phyloP scores from a whole-genome alignment of 805 yeast genomes.

The Kodamaea leandrae region DNA sequence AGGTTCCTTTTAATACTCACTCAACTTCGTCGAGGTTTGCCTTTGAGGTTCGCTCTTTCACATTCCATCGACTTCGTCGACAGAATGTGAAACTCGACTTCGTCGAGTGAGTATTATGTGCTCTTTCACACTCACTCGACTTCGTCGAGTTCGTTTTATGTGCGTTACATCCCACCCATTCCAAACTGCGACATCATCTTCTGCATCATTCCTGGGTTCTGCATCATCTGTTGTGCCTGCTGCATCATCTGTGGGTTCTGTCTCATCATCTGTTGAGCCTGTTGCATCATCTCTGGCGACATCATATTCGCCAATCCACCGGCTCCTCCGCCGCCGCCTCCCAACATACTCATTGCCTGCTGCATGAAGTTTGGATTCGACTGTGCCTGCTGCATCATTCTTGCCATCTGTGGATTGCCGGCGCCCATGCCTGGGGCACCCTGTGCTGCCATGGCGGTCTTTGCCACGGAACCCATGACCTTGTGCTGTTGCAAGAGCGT shows the following conservation, averaged over 20 bases:
- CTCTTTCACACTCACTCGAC: too few species aligned
- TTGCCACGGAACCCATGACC: slow-evolving; percentile 94
- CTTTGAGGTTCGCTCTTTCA: too few species aligned
- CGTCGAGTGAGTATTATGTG: too few species aligned
- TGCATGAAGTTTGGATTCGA: slow-evolving; percentile 52
- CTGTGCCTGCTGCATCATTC: slow-evolving; percentile 56
- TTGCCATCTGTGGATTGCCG: slow-evolving; percentile 44
- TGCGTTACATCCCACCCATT: slow-evolving; percentile 13
- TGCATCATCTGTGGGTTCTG: slow-evolving; percentile 45
- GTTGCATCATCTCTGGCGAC: slow-evolving; percentile 50
- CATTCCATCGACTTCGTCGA: too few species aligned
- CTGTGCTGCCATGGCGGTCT: slow-evolving; percentile 54
- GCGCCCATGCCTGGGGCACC: slow-evolving; percentile 25
- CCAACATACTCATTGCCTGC: slow-evolving; percentile 61
- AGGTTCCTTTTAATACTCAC: too few species aligned
- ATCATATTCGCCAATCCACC: slow-evolving; percentile 60
- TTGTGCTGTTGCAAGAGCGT: slow-evolving; percentile 86
- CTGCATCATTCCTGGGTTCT: slow-evolving; percentile 69
- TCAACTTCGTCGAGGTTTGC: too few species aligned
- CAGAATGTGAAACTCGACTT: too few species aligned
- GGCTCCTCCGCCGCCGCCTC: slow-evolving; percentile 58
- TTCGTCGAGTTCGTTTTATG: too few species aligned
- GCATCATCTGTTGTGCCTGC: slow-evolving; percentile 44
- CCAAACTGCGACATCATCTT: slow-evolving; percentile 62
- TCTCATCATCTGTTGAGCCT: slow-evolving; percentile 47